Conservation (phyloP, 2,329 filamentous ascomycete species). For the Paramyrothecium sp. region DNA sequence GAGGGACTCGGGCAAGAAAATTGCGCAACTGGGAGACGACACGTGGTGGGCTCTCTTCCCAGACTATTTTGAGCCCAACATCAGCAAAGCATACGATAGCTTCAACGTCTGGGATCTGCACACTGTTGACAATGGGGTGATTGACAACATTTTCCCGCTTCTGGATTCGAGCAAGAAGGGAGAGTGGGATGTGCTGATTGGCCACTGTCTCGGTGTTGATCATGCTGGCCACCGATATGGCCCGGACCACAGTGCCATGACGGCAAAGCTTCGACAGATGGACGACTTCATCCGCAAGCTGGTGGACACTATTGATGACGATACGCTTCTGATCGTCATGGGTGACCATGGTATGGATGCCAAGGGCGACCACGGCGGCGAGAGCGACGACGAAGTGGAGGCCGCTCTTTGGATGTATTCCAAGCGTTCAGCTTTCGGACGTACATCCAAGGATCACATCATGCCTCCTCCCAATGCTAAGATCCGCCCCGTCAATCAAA, state of each 20-base stretch:
- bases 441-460: conserved; percentile 59
- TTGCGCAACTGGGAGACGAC: conserved; percentile 96
- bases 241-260: conserved; percentile 90
- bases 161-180: conserved; percentile 61
- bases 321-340: conserved; percentile 91
- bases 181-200: conserved; percentile 93
- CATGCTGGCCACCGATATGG: conserved; percentile 97
- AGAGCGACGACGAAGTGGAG: conserved; percentile 94
- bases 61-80: conserved; percentile 82
- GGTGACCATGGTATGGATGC: conserved; percentile 99
- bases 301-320: conserved; percentile 71
- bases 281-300: conserved; percentile 73
- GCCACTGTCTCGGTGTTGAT: conserved; percentile 92
- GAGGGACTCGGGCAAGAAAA: conserved; percentile 62
- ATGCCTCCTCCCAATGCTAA: conserved; percentile 71
- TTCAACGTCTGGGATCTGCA: conserved; percentile 99
- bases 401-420: conserved; percentile 99
- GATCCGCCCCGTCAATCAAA: conserved; percentile 74
- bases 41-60: conserved; percentile 95
- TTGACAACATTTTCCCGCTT: conserved; percentile 84
- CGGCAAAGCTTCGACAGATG: conserved; percentile 88
- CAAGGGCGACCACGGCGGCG: conserved; percentile 97
- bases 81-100: conserved; percentile 89
- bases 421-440: conserved; percentile 80
- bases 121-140: conserved; percentile 93